A percentile compares a stretch with the other conserved stretches of the same genome.
These are phyloP conservation scores for Thelephora aurantiotincta DNA, from an alignment of 768 basidiomycete species.

Conservation along the genomic window DNA sequence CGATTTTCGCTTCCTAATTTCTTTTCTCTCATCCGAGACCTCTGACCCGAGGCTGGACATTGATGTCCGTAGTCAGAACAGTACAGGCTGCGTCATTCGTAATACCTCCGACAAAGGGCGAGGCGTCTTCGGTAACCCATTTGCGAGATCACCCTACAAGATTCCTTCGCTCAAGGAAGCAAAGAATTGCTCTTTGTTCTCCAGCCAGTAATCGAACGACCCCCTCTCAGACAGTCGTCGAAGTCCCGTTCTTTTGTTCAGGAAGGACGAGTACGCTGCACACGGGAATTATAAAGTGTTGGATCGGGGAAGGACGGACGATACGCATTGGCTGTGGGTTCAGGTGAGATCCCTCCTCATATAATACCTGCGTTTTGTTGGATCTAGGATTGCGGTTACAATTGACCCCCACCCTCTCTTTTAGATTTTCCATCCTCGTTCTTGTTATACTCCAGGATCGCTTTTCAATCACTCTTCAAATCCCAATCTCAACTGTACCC, in stretches of 20 bases:
- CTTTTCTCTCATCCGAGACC: no score
- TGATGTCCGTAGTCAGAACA: no score
- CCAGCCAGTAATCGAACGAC: conserved; percentile 36
- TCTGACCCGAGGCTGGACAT: no score
- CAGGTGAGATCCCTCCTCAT: no score
- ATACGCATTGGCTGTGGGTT: conserved; percentile 67
- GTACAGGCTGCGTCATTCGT: conserved; percentile 33
- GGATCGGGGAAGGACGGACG: conserved; percentile 63
- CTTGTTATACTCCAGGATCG: conserved; percentile 36
- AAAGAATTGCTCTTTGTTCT: background rate
- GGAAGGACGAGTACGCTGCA: conserved; percentile 49
- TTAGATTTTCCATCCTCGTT: background rate
- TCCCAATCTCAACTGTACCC: conserved; percentile 57
- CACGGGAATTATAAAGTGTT: conserved; percentile 52
- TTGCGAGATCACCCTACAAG: background rate
- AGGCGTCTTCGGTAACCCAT: conserved; percentile 52
- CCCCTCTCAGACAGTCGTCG: conserved; percentile 51
- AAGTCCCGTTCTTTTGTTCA: conserved; percentile 78
- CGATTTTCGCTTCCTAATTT: no score
- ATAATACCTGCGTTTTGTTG: no score
- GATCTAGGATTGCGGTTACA: no score
- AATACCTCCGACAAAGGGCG: conserved; percentile 35
- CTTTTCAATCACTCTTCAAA: conserved; percentile 63
- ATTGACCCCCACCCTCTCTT: conserved; percentile 7
- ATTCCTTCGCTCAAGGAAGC: background rate